Evolutionary conservation across 2,329 filamentous ascomycete species (phyloP), one percentile per base, ranked within the genome.

Genomic region (Trichoderma hamatum): DNA sequence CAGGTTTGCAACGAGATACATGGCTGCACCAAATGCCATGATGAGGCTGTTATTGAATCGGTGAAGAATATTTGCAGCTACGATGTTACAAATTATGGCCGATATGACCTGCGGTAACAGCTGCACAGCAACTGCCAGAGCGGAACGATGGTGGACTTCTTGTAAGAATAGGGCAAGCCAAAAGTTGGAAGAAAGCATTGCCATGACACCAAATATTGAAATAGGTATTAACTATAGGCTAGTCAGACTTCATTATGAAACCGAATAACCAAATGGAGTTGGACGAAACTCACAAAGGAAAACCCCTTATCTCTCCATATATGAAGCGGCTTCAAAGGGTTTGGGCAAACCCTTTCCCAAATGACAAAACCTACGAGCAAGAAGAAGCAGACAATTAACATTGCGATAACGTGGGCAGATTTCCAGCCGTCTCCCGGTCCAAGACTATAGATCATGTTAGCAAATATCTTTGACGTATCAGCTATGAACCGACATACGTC

Each of bases 141-240:
- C 28, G 6, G 54, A 56, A 13, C 54, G 54, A 10, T 56, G 54
- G 19, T 56, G 54, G 4, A 63, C 46, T 26, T 63, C 46, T 36
- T 63, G 60, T n/a, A 63, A 14, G 26, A 49, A 63, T 5, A 63
- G 28, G 19, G 60, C 60, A 14, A 63, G 60, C 60, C 60, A 63
- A 52, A 63, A 52, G 14, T 63, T 63, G 9, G 60, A 63, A 9
- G 60, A 63, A 26, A 63, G 60, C 60, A 63, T 63, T 10, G 60
- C 51, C 60, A 52, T 63, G 14, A 63, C 43, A 5, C 60, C 60
- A 28, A 63, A 63, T 28, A 63, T 63, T 2, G 60, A 63, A 14
- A 52, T n/a, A 28, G 54, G 60, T 30, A 63, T 51, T 30, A 28
- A 34, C 46, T 36, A 16, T 13, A 32, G 19, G 24, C 13, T 3